Base-by-base conservation (phyloP, 345 rosid genomes). In the Aquilaria malaccensis region DNA sequence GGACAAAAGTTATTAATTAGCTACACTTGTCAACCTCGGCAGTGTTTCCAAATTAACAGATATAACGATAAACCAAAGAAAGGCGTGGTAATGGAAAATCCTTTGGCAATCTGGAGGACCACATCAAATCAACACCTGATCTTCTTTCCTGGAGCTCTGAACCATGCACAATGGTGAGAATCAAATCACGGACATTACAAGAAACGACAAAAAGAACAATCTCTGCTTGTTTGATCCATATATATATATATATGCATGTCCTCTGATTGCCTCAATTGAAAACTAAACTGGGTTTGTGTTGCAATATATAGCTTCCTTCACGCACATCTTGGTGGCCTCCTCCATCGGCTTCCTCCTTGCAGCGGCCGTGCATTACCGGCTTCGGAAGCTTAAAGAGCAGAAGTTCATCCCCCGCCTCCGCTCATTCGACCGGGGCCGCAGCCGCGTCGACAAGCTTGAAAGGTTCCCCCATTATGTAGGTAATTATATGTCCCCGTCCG, bases 381-480 rank as follows among this genome's bases (percentile, higher is more conserved):
- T 80, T 43, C 59, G 78, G 32, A 76, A 60, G 68, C 74, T 65
- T 48, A 83, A 83, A 67, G 77, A 83, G 69, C 73, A 76, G 45
- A 92, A 79, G 77, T 79, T 83, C 72, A 74, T 83, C 52, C 97
- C 97, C 9, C 80, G 81, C 48, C 58, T 85, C 2, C 78, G 67
- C 63, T 58, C 68, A 11, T 64, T 77, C 2, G 77, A 78, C 59
- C 75, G 73, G 0, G 85, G 81, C 56, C 81, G 66, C 2, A 73
- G 55, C 10, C 69, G 56, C 29, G 67, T 60, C 43, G 77, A 74
- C 61, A 85, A 79, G 72, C 80, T 93, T 6, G 97, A 93, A 66
- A 74, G 89, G 68, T 93, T 89, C 77, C 79, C 98, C 43, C 90
- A 81, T 67, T 93, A 89, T 79, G 96, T 89, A 51, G 97, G 98